Conservation (phyloP, 768 basidiomycete species). For the Fistulinella prunicolor region DNA sequence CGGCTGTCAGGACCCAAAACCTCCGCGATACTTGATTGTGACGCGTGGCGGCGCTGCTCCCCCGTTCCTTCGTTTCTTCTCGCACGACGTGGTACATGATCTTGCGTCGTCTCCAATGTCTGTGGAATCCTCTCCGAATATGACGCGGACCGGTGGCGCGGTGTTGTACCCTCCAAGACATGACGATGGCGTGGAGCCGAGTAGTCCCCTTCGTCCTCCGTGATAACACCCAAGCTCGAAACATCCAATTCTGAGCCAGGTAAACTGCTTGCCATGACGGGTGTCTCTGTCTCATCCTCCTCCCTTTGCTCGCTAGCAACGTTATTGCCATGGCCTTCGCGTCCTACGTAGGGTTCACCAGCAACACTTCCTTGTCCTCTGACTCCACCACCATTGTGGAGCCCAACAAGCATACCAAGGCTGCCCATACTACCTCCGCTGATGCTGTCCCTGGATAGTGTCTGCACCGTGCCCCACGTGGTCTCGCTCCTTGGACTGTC, state of each 20-base stretch:
- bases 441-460: slow-evolving; percentile 19
- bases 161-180: slow-evolving; percentile 7
- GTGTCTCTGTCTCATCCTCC: slow-evolving; percentile 18
- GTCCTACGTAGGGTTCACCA: slow-evolving; percentile 19
- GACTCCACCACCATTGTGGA: slow-evolving; percentile 29
- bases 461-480: slow-evolving; percentile 35
- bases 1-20: slow-evolving; percentile 14
- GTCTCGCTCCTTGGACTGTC: slow-evolving; percentile 35
- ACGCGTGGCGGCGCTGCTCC: slow-evolving; percentile 20
- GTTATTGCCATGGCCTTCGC: slow-evolving; percentile 10
- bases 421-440: slow-evolving; percentile 26
- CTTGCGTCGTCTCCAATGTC: slow-evolving; percentile 8
- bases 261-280: slow-evolving; percentile 20
- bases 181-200: slow-evolving; percentile 10
- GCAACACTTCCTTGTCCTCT: slow-evolving; percentile 24
- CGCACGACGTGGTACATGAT: slow-evolving; percentile 20
- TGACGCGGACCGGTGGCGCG: slow-evolving; percentile 18
- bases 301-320: slow-evolving; percentile 16
- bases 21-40: slow-evolving; percentile 22
- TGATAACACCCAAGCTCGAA: slow-evolving; percentile 31
- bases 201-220: slow-evolving; percentile 29
- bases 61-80: slow-evolving; percentile 21
- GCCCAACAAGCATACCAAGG: slow-evolving; percentile 29
- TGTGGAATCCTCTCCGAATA: slow-evolving; percentile 18
- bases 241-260: slow-evolving; percentile 16